These are phyloP conservation scores for Flaveria brownii DNA, from an alignment of 129 eudicot species.

Conservation along the genomic window DNA sequence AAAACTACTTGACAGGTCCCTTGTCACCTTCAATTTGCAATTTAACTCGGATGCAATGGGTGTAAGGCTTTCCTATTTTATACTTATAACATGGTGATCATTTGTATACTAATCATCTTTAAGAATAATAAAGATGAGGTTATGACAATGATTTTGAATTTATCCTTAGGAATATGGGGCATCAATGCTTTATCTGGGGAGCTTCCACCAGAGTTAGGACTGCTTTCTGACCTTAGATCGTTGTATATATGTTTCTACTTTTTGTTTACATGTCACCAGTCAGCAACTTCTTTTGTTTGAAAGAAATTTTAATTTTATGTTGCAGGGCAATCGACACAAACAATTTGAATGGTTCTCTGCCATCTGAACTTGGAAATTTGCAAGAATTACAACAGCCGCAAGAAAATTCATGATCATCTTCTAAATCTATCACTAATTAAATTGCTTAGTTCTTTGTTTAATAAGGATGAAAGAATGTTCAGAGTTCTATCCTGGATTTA, in stretches of 20 bases:
- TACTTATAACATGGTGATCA: not conserved
- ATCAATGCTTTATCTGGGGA: conserved; percentile 73
- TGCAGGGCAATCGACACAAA: conserved; percentile 56
- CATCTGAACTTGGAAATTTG: conserved; percentile 67
- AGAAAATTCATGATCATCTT: conserved; percentile 32
- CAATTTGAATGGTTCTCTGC: conserved; percentile 70
- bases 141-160: not conserved
- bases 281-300: not conserved
- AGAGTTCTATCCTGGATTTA: not conserved
- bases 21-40: conserved; percentile 66
- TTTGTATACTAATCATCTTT: not conserved
- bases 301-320: conserved; percentile 5
- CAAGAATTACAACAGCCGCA: conserved; percentile 47
- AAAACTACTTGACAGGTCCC: conserved; percentile 71
- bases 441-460: not conserved
- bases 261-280: not conserved
- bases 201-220: conserved; percentile 67
- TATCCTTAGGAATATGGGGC: conserved; percentile 50
- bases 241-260: conserved; percentile 14
- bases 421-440: not conserved
- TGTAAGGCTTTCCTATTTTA: conserved; percentile 46
- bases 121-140: conserved; percentile 7
- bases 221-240: conserved; percentile 49
- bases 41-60: conserved; percentile 63
- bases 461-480: not conserved